Base-by-base conservation (phyloP, 371 early-diverging fungal genomes). In the Fennellomyces sp. region DNA sequence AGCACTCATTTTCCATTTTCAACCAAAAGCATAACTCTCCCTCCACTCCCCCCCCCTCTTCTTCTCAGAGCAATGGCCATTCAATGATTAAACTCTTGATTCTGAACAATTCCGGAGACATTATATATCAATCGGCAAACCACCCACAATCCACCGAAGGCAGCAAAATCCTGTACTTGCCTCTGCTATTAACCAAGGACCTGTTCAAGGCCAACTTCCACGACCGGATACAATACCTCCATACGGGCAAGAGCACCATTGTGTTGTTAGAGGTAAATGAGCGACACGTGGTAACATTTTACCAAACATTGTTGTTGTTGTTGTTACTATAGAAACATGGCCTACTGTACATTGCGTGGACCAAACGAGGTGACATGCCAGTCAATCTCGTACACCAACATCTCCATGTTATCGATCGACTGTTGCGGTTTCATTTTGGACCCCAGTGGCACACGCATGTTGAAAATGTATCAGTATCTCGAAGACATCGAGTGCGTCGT, bases 141-240 rank as follows among this genome's bases (percentile, higher is more conserved):
- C 48, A 49, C 8, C 42, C 53, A 36, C 48, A 25, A 29, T 25
- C 53, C 28, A 59, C 15, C 35, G 78, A 81, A 29, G 56, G 61
- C 13, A 64, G 64, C 30, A 61, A 56, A 7, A 76, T 81, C 35
- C 76, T 71, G 4, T 78, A 69, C 52, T 42, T 81, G 29, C 78
- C 81, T 15, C 58, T 81, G 11, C 56, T 81, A 31, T 63, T 78
- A 31, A 68, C 74, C 45, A 75, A 81, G 45, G 78, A 81, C 64
- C 53, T 81, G 23, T 69, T 78, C 26, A 72, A 72, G 48, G 70
- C 72, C 21, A 75, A 73, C 36, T 61, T 74, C 23, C 61, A 71
- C 41, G 72, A 76, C 51, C 66, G 60, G 10, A 61, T 81, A 58
- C 72, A 75, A 36, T 74, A 81, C 58, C 60, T 81, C 15, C 58